A percentile compares a stretch with the other conserved stretches of the same genome.
Evolutionary conservation across 2,329 filamentous ascomycete species (phyloP).

Genomic region (Pestalotiopsis sp.): DNA sequence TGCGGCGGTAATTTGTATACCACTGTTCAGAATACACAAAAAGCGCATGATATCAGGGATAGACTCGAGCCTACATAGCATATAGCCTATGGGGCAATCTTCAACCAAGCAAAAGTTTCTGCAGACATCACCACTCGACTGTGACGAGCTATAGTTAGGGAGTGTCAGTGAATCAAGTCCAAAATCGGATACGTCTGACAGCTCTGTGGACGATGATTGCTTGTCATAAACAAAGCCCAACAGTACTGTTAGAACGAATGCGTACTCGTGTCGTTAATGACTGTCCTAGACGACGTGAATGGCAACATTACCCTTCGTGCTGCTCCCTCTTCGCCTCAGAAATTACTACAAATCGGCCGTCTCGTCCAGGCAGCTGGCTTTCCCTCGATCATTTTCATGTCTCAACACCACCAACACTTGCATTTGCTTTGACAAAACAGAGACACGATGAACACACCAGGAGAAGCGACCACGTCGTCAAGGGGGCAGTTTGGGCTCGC

Average conservation of each 20-base stretch:
- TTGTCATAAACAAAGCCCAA: background rate
- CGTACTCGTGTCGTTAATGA: background rate
- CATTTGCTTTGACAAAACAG: no score
- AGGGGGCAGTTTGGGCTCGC: no score
- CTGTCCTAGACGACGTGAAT: background rate
- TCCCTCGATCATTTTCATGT: background rate
- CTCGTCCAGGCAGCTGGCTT: background rate
- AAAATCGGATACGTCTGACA: no score
- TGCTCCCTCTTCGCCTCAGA: no score
- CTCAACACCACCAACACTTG: no score
- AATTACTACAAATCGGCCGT: background rate
- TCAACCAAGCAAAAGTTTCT: background rate
- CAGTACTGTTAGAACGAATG: background rate
- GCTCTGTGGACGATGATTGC: no score
- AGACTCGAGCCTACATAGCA: background rate
- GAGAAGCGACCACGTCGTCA: no score
- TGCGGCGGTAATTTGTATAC: constrained; percentile 4
- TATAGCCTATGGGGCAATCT: background rate
- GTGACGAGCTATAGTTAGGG: background rate
- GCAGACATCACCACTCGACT: background rate
- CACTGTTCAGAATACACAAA: constrained; percentile 2
- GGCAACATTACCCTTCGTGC: background rate
- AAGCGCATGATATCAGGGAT: background rate
- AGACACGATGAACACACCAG: no score
- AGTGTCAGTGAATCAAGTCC: background rate